phyloP scores from a whole-genome alignment of 306 rosid species.

The Sechiopsis laciniata region DNA sequence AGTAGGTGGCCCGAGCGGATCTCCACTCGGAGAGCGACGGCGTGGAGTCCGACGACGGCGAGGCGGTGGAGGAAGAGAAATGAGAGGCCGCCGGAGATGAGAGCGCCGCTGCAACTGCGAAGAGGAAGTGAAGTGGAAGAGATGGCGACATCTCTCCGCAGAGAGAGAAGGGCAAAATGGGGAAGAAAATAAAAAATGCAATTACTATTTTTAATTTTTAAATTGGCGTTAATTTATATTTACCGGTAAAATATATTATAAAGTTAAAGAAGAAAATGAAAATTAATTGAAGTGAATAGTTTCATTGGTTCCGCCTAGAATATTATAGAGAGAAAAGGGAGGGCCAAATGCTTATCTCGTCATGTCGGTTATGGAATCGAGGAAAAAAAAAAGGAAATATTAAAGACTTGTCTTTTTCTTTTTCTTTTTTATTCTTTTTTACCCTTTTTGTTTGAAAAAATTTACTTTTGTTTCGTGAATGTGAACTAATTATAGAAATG shows the following conservation, averaged over 20 bases:
- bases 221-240: slow-evolving; percentile 9
- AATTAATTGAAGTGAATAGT: slow-evolving; percentile 14
- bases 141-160: slow-evolving; percentile 36
- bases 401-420: neutral
- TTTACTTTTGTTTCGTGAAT: too few relatives aligned
- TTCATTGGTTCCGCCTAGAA: slow-evolving; percentile 1
- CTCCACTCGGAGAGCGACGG: slow-evolving; percentile 57
- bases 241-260: neutral
- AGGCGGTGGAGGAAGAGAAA: slow-evolving; percentile 23
- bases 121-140: slow-evolving; percentile 23
- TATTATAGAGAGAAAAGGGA: too few relatives aligned
- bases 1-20: slow-evolving; percentile 86
- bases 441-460: too few relatives aligned
- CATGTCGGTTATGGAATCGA: slow-evolving; percentile 20
- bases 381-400: neutral
- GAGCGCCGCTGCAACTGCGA: slow-evolving; percentile 28
- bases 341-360: neutral
- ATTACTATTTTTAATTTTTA: neutral
- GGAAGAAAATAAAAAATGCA: neutral
- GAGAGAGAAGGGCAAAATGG: slow-evolving; percentile 17
- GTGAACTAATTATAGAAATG: neutral
- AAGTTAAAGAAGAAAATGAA: neutral
- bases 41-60: slow-evolving; percentile 21
- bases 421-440: neutral
- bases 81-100: slow-evolving; percentile 42